A percentile compares a stretch with the other conserved stretches of the same genome.
phyloP scores from a whole-genome alignment of 2,329 filamentous ascomycete genomes.

The Exophiala oligosperma region DNA sequence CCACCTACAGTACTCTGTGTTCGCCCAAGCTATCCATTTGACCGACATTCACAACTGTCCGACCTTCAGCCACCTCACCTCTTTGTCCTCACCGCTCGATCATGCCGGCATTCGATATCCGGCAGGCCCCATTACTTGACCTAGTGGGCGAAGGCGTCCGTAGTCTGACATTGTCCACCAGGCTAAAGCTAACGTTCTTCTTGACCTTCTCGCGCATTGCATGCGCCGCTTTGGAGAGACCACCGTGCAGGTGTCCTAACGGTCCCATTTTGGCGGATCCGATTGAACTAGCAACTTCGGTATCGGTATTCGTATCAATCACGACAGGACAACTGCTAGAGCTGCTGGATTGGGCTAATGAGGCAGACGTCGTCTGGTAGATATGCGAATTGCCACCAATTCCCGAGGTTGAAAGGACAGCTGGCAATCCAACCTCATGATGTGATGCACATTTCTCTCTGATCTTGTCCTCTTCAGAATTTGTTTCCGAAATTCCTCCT shows the following conservation, averaged over 20 bases:
- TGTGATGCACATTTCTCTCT: background rate
- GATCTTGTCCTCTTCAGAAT: background rate
- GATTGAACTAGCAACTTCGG: background rate
- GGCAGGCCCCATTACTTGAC: background rate
- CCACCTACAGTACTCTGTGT: too few species aligned
- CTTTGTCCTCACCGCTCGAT: too few species aligned
- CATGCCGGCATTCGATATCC: too few species aligned
- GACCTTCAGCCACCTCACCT: too few species aligned
- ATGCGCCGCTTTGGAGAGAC: conserved; percentile 3
- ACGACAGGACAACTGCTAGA: background rate
- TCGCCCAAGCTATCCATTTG: too few species aligned
- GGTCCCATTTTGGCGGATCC: background rate
- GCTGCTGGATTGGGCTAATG: background rate
- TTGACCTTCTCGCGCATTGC: conserved; percentile 10
- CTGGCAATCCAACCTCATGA: background rate
- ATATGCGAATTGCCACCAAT: conserved; percentile 1
- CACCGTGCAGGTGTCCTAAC: background rate
- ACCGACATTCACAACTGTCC: too few species aligned
- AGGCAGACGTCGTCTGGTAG: background rate
- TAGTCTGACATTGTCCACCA: conserved; percentile 11
- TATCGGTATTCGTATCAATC: background rate
- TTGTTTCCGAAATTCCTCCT: background rate
- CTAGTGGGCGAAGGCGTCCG: conserved; percentile 5
- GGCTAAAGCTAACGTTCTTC: conserved; percentile 12
- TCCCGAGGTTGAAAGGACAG: conserved; percentile 1